Evolutionary conservation across 129 eudicot genomes (phyloP).

Genomic region (Rutidosis leptorrhynchoides): DNA sequence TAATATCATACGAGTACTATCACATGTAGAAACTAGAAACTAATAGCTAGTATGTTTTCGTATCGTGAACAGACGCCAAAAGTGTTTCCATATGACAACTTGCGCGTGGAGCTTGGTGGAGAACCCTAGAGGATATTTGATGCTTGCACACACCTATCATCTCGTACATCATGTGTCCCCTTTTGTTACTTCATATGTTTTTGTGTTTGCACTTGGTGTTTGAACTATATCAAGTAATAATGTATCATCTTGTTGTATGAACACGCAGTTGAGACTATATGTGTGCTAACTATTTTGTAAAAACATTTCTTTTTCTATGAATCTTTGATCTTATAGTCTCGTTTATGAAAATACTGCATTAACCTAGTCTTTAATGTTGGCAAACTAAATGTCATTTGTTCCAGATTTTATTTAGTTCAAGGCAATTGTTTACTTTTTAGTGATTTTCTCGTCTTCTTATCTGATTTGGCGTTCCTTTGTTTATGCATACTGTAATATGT

Average conservation of each 20-base stretch:
- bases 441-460: too few species aligned
- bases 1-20: too few species aligned
- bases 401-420: neutral
- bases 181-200: slow-evolving; percentile 4
- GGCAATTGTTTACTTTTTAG: neutral
- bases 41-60: neutral
- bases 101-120: slow-evolving; percentile 96
- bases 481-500: too few species aligned
- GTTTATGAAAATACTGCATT: neutral
- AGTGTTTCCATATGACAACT: slow-evolving; percentile 89
- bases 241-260: slow-evolving; percentile 29
- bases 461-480: too few species aligned
- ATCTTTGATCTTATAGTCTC: neutral
- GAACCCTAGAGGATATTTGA: slow-evolving; percentile 59
- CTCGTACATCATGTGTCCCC: slow-evolving; percentile 8
- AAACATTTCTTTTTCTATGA: slow-evolving; percentile 1
- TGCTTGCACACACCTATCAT: slow-evolving; percentile 15
- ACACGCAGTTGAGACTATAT: slow-evolving; percentile 15
- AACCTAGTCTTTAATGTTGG: neutral
- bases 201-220: slow-evolving; percentile 30
- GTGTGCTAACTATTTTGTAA: slow-evolving; percentile 15
- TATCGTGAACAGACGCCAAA: slow-evolving; percentile 63
- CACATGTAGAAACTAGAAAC: neutral
- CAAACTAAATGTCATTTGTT: neutral
- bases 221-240: slow-evolving; percentile 28